Conservation (phyloP, 2,329 filamentous ascomycete genomes). For the Coniochaeta hoffmannii region DNA sequence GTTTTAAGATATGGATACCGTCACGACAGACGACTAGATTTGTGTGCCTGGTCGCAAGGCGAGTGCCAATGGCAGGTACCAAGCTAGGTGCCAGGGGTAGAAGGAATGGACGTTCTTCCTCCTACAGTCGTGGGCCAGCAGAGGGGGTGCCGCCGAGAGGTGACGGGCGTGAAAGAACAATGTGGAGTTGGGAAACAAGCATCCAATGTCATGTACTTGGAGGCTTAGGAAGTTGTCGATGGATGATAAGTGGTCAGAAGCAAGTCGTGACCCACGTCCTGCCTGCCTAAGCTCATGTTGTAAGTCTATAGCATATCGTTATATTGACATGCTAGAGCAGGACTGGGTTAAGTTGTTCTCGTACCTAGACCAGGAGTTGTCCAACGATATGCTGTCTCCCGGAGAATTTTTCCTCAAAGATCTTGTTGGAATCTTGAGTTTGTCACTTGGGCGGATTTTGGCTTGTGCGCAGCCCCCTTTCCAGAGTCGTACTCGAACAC, state of each 20-base stretch:
- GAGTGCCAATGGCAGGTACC: neutral
- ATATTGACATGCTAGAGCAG: neutral
- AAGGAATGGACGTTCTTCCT: neutral
- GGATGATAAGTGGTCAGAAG: neutral
- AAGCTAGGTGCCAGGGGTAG: neutral
- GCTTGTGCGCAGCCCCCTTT: neutral
- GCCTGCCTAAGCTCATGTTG: neutral
- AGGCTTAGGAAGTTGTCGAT: neutral
- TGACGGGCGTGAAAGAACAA: neutral
- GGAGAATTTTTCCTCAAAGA: neutral
- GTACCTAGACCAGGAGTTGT: neutral
- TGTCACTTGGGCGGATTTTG: neutral
- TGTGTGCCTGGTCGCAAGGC: neutral
- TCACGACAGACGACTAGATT: conserved; percentile 4
- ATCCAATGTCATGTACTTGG: neutral
- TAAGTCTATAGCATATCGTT: neutral
- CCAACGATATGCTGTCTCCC: neutral
- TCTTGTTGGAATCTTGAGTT: neutral
- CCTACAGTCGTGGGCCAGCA: neutral
- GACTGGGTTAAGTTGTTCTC: neutral
- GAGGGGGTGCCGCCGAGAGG: conserved; percentile 1
- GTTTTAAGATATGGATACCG: conserved; percentile 10
- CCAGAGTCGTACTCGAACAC: conserved; percentile 3
- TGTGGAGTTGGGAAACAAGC: conserved; percentile 2
- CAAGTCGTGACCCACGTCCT: neutral